Conservation (phyloP, 768 basidiomycete species). For the Collybiopsis luxurians region DNA sequence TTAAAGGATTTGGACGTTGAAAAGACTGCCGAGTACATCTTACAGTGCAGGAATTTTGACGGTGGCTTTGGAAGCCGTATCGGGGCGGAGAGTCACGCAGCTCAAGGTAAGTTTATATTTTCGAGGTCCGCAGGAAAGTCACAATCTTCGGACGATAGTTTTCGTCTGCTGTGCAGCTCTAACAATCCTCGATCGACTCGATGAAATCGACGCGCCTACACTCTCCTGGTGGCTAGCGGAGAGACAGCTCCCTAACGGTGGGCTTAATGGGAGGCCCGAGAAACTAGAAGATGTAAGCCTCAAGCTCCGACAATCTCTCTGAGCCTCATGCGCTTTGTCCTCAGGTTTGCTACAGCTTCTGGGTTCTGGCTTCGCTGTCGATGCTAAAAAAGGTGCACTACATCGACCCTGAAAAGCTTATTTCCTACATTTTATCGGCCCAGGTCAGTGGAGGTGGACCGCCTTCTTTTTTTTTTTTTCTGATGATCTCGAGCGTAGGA, state of each 20-base stretch:
- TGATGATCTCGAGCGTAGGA: conserved; percentile 49
- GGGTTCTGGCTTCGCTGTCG: conserved; percentile 87
- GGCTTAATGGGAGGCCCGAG: conserved; percentile 95
- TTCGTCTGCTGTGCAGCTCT: conserved; percentile 88
- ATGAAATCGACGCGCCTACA: conserved; percentile 75
- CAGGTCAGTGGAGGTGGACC: conserved; percentile 49
- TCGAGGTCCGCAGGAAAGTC: background rate
- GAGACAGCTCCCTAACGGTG: conserved; percentile 89
- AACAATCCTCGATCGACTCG: conserved; percentile 81
- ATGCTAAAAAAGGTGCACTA: conserved; percentile 81
- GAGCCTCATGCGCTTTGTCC: background rate
- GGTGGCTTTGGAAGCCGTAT: conserved; percentile 85
- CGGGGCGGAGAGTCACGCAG: conserved; percentile 93
- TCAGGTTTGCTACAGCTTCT: conserved; percentile 97
- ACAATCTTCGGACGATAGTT: conserved; percentile 41
- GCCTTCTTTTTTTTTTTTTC: conserved; percentile 1
- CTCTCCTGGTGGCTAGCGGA: conserved; percentile 94
- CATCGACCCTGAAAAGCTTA: conserved; percentile 83
- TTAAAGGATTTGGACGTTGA: conserved; percentile 68
- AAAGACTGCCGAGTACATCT: conserved; percentile 69
- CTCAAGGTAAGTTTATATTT: conserved; percentile 58
- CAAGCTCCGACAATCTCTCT: background rate
- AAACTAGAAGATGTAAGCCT: conserved; percentile 89
- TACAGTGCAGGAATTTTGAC: conserved; percentile 87
- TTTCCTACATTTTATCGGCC: conserved; percentile 81